Base-by-base conservation (phyloP, 225 moss, liverwort and hornwort genomes). In the Climacium dendroides region DNA sequence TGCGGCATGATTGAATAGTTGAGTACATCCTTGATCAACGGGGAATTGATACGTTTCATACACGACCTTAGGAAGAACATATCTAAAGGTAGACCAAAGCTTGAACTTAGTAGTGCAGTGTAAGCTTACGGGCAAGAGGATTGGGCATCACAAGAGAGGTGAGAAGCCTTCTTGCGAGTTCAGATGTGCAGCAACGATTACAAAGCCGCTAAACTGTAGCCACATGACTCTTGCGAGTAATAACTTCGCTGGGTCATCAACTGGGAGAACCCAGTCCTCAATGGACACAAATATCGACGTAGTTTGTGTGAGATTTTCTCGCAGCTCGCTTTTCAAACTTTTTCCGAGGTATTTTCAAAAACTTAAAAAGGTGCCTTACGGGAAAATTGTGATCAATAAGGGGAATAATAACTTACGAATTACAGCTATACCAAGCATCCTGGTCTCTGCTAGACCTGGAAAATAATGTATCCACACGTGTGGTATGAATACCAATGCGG, bases 401-500 rank as follows among this genome's bases (percentile, higher is more conserved):
- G 82, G 81, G 72, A 6, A 71, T 75, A 81, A 86, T 81, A 88
- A 85, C 81, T 74, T 84, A 89, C 8, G 41, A 89, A 76, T 80
- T 88, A 92, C 87, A 91, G 81, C 88, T 91, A 63, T 48, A 72
- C 43, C 83, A 86, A 76, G 83, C 74, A 83, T 86, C 88, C 83
- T 80, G 69, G 84, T 75, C 87, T 87, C 89, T 79, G 78, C 63
- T 50, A 47, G 89, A 85, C 73, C 65, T 84, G 87, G 89, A 63
- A 88, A 90, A 83, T 90, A 85, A 87, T 90, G 78, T 91, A 87
- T 87, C 87, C 85, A 90, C 91, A 85, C 63, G 37, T 72, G 71
- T 47, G 84, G 86, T 74, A 87, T 85, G 81, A 71, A 78, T 74
- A 90, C 91, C 86, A 84, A 76, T 43, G 83, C 89, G 53, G 71